These are phyloP conservation scores for Calonectria multiphialidica DNA, from an alignment of 2,329 filamentous ascomycete species.

Conservation along the genomic window DNA sequence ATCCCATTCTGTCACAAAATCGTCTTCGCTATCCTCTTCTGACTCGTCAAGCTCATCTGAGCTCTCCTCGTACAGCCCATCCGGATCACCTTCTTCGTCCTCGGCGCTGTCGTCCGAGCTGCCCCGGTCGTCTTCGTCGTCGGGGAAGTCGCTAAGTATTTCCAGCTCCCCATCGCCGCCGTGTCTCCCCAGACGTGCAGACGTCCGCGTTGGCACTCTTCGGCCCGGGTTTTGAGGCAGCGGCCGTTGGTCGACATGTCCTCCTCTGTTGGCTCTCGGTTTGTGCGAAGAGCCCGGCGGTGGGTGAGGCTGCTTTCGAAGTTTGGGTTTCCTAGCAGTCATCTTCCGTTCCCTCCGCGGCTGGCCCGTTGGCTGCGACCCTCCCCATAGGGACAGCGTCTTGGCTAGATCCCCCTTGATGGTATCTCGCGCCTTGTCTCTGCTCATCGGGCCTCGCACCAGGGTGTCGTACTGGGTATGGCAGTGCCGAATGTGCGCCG, in stretches of 20 bases:
- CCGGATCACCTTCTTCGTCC: background rate
- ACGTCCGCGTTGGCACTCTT: background rate
- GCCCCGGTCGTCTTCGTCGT: background rate
- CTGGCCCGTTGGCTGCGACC: background rate
- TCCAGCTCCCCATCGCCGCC: background rate
- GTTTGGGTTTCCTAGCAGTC: background rate
- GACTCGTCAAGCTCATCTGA: background rate
- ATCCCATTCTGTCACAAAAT: background rate
- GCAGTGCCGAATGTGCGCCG: slow-evolving; percentile 18
- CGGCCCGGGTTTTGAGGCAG: background rate
- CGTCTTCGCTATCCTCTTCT: background rate
- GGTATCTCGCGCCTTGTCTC: background rate
- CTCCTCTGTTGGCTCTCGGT: background rate
- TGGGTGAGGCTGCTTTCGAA: background rate
- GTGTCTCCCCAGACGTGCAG: background rate
- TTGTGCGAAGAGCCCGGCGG: background rate
- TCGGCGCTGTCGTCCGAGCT: background rate
- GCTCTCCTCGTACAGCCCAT: background rate
- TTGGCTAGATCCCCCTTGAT: background rate
- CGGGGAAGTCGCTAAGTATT: background rate
- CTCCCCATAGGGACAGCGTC: slow-evolving; percentile 8
- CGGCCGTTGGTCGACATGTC: background rate
- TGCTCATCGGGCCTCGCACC: slow-evolving; percentile 4
- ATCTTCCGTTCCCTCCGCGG: background rate
- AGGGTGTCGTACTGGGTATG: slow-evolving; percentile 13